phyloP scores from a whole-genome alignment of 2,329 filamentous ascomycete species.

The Aspergillus unguis region DNA sequence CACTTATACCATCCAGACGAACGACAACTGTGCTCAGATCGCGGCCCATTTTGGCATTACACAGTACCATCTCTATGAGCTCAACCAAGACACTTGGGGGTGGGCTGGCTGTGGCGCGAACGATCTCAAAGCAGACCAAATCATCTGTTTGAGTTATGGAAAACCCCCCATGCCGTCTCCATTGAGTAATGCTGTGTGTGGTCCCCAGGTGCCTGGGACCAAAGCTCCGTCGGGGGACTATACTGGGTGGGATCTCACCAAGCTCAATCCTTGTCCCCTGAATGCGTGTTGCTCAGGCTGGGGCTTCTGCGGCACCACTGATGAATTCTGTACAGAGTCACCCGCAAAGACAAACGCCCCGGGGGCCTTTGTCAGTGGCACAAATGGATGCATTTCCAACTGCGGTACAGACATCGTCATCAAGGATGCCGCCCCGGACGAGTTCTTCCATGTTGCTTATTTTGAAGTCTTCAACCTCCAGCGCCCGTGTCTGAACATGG shows the following conservation, averaged over 20 bases:
- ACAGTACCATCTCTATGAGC: conserved; percentile 33
- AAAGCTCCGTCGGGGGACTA: conserved; percentile 21
- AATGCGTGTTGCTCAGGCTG: conserved; percentile 45
- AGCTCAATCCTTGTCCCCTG: conserved; percentile 47
- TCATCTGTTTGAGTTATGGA: conserved; percentile 43
- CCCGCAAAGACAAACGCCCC: conserved; percentile 28
- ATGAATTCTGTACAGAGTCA: conserved; percentile 42
- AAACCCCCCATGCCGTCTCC: conserved; percentile 40
- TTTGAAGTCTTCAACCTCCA: conserved; percentile 31
- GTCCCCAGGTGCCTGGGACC: conserved; percentile 44
- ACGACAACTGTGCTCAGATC: conserved; percentile 33
- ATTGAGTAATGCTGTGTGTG: conserved; percentile 42
- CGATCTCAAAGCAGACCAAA: conserved; percentile 25
- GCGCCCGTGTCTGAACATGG: conserved; percentile 26
- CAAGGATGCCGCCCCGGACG: conserved; percentile 11
- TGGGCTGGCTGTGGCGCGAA: conserved; percentile 38
- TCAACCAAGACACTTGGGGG: conserved; percentile 46
- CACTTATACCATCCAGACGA: conserved; percentile 29
- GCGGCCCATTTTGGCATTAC: conserved; percentile 32
- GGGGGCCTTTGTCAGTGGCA: conserved; percentile 33
- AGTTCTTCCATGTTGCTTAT: conserved; percentile 25
- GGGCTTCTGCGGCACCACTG: conserved; percentile 47
- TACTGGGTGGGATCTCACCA: conserved; percentile 25
- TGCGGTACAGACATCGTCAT: conserved; percentile 40
- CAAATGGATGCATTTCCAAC: conserved; percentile 42